Conservation (phyloP, 1,284 basidiomycete genomes). For the Microbotryum lychnidis-dioicae region DNA sequence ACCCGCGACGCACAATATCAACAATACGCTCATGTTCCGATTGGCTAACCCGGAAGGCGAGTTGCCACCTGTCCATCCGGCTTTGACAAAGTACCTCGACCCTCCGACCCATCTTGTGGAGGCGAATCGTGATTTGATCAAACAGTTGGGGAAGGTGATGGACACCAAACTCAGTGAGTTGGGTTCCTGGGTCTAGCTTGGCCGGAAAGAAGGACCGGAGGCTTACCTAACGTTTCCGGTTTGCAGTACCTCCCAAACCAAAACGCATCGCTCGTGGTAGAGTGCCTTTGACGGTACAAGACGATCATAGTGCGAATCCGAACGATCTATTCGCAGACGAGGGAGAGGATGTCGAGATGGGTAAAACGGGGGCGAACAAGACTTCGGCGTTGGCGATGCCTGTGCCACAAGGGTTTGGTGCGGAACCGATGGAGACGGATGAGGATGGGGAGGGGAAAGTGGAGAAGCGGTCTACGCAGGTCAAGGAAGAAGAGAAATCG, state of each 20-base stretch:
- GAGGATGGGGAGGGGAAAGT: neutral
- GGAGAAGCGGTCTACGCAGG: neutral
- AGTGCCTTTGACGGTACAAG: neutral
- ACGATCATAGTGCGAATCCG: constrained; percentile 9
- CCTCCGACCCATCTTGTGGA: constrained; percentile 62
- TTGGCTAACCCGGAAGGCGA: constrained; percentile 61
- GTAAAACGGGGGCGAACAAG: neutral
- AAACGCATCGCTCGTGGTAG: neutral
- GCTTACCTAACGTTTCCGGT: neutral
- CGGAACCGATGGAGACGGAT: neutral
- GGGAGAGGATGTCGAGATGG: neutral
- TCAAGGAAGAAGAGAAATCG: neutral
- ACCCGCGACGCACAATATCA: constrained; percentile 79
- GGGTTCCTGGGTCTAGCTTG: neutral
- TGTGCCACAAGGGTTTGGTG: neutral
- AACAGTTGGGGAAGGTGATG: constrained; percentile 57
- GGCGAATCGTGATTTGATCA: constrained; percentile 50
- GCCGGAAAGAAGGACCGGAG: neutral
- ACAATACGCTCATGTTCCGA: constrained; percentile 84
- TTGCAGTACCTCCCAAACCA: constrained; percentile 25
- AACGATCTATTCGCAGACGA: neutral
- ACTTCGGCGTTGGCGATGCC: neutral
- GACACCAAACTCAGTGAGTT: constrained; percentile 50
- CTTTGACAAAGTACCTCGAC: constrained; percentile 71
- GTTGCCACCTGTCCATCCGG: constrained; percentile 73